Evolutionary conservation across 2,329 filamentous ascomycete species (phyloP), one percentile per base, ranked within the genome.

Genomic region (Fusarium sp.): DNA sequence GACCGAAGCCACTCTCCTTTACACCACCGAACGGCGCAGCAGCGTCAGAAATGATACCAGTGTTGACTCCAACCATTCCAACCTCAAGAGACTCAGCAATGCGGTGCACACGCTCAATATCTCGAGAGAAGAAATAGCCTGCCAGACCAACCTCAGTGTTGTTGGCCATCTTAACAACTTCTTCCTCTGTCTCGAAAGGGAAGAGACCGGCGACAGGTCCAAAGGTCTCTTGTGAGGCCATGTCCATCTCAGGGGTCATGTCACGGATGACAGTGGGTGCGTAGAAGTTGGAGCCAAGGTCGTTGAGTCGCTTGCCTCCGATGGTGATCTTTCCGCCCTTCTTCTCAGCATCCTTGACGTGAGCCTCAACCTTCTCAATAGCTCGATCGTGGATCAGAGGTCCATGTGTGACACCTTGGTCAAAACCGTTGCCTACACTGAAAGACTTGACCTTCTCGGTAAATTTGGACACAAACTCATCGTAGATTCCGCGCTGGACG

Each of bases 171-270:
- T 88, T 86, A 35, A 98, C 90, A 9, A 97, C 96, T 77, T 98
- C 95, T 58, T 92, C 91, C 83, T 98, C 96, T 0, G 92, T 94
- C 50, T 93, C 89, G 79, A 98, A 99, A 53, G 91, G 88, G 85
- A 98, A 98, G 18, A 98, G 83, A 1, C 93, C 95, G 0, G 95
- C 95, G 1, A 98, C 93, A 5, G 96, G 96, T 0, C 96, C 96
- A 80, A 99, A 99, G 0, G 95, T 99, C 86, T 99, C 96, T 82
- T 98, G 95, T 3, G 85, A 85, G 8, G 93, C 91, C 74, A 98
- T 88, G 66, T 89, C 87, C 96, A 98, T 98, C 45, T 95, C 90
- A 64, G 87, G 85, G 15, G 87, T 97, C 91, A 97, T 95, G 70
- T 93, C 93, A 14, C 93, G 91, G 68, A 99, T 90, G 45, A 98